Percentiles rank a stretch among this genome's conserved stretches.
phyloP scores from a whole-genome alignment of 2,329 filamentous ascomycete genomes.

The Lachnellula suecica region DNA sequence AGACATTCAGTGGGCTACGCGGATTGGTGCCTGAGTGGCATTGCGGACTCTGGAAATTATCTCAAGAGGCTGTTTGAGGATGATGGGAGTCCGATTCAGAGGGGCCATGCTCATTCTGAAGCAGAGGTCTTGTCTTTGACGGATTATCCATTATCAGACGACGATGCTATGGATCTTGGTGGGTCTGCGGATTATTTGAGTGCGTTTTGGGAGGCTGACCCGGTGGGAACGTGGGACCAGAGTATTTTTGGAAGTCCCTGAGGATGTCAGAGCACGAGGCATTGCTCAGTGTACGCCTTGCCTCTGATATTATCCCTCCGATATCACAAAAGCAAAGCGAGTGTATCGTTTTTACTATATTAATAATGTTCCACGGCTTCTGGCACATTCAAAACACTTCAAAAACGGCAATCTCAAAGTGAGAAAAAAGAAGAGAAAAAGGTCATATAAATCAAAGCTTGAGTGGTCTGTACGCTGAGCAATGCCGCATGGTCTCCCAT shows the following conservation, averaged over 20 bases:
- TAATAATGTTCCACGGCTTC: too few relatives aligned
- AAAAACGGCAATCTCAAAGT: too few relatives aligned
- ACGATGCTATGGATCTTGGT: not conserved
- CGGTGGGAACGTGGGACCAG: not conserved
- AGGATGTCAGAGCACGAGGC: too few relatives aligned
- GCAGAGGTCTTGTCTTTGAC: not conserved
- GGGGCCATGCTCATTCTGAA: not conserved
- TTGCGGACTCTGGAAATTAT: not conserved
- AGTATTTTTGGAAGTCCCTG: not conserved
- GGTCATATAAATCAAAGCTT: too few relatives aligned
- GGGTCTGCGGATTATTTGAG: not conserved
- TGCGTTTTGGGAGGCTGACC: not conserved
- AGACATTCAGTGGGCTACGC: not conserved
- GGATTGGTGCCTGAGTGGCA: not conserved
- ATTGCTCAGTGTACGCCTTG: too few relatives aligned
- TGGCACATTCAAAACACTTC: too few relatives aligned
- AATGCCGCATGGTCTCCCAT: too few relatives aligned
- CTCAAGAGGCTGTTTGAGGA: conserved; percentile 4
- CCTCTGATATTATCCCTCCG: too few relatives aligned
- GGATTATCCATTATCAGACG: not conserved
- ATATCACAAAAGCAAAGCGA: too few relatives aligned
- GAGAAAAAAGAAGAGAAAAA: too few relatives aligned
- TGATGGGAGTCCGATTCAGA: not conserved
- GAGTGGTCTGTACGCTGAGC: too few relatives aligned
- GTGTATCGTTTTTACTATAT: too few relatives aligned